These are phyloP conservation scores for Cladobotryum mycophilum DNA, from an alignment of 2,329 filamentous ascomycete genomes.

Conservation along the genomic window DNA sequence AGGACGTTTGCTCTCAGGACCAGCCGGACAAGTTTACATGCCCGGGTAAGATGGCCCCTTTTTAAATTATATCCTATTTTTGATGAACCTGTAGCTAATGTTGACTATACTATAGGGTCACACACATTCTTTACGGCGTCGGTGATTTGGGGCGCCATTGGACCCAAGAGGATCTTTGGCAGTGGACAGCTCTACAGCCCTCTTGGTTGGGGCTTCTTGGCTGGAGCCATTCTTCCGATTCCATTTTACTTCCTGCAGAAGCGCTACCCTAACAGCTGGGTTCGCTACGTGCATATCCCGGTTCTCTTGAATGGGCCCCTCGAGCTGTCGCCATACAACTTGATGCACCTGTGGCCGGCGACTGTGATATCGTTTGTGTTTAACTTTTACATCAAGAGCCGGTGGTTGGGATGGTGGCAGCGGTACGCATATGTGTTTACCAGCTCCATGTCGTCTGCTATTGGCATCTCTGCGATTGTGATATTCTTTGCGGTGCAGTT, in stretches of 20 bases:
- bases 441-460: slow-evolving; percentile 20
- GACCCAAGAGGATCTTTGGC: slow-evolving; percentile 56
- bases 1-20: slow-evolving; percentile 46
- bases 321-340: slow-evolving; percentile 22
- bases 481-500: slow-evolving; percentile 22
- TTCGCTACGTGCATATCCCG: slow-evolving; percentile 19
- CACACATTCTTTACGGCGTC: slow-evolving; percentile 50
- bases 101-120: slow-evolving; percentile 43
- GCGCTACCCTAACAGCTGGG: slow-evolving; percentile 17
- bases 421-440: slow-evolving; percentile 24
- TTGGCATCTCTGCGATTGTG: slow-evolving; percentile 21
- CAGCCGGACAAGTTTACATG: slow-evolving; percentile 48
- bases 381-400: slow-evolving; percentile 20
- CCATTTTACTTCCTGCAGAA: slow-evolving; percentile 13
- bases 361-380: slow-evolving; percentile 20
- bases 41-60: slow-evolving; percentile 35
- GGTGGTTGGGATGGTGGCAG: slow-evolving; percentile 21
- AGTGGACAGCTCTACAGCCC: slow-evolving; percentile 14
- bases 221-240: slow-evolving; percentile 17
- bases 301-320: slow-evolving; percentile 19
- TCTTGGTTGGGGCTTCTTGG: slow-evolving; percentile 16
- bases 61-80: too few species aligned
- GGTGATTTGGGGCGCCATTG: slow-evolving; percentile 62
- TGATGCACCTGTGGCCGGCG: slow-evolving; percentile 20
- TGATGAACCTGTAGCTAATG: too few species aligned